These are phyloP conservation scores for Venturia carpophila DNA, from an alignment of 2,329 filamentous ascomycete genomes.

Conservation along the genomic window DNA sequence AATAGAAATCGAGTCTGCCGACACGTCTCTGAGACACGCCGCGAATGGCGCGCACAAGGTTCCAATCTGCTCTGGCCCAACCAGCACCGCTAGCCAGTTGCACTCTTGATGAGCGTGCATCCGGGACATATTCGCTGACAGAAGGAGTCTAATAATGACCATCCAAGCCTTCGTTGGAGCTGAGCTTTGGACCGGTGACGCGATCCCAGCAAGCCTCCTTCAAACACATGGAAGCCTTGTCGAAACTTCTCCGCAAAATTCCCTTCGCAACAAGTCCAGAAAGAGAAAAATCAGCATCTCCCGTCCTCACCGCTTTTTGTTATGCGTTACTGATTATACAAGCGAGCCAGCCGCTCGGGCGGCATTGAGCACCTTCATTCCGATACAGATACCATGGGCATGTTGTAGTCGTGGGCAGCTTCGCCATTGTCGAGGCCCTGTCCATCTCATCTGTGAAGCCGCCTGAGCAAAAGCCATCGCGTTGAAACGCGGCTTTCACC, in stretches of 20 bases:
- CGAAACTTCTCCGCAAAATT: not conserved
- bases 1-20: not conserved
- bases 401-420: not conserved
- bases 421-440: not conserved
- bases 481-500: not conserved
- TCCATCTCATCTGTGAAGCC: not conserved
- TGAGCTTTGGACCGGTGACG: not conserved
- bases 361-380: not conserved
- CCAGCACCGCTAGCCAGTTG: not conserved
- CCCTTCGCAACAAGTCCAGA: not conserved
- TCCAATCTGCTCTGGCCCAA: not conserved
- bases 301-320: not conserved
- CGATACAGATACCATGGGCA: not conserved
- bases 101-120: not conserved
- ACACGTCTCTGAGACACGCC: conserved; percentile 2
- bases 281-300: not conserved
- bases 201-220: not conserved
- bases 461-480: not conserved
- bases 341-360: not conserved
- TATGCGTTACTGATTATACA: not conserved
- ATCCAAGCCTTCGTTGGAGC: not conserved
- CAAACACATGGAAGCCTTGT: conserved; percentile 8
- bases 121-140: not conserved
- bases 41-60: not conserved
- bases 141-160: too few species aligned